Percentiles rank a stretch among this genome's conserved stretches.
Conservation (phyloP, 257 asterid genomes). For the Solanum dulcamara region DNA sequence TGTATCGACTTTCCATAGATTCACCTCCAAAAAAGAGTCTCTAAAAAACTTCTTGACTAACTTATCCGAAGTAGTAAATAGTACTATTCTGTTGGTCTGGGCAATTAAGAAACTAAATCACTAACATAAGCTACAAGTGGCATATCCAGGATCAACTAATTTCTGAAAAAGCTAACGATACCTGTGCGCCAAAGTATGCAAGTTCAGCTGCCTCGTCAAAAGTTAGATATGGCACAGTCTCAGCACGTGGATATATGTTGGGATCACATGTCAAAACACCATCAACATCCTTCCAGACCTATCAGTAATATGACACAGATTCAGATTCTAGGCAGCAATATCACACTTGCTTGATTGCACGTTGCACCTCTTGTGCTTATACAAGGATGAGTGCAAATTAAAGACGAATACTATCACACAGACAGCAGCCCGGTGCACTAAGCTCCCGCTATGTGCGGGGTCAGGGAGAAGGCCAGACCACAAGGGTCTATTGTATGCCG, state of each 20-base stretch:
- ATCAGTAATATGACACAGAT: background rate
- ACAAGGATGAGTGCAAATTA: background rate
- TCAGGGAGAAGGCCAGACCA: background rate
- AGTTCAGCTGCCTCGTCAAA: slow-evolving; percentile 99
- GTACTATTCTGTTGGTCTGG: background rate
- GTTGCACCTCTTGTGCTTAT: background rate
- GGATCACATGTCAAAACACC: slow-evolving; percentile 99
- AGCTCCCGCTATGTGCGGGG: background rate
- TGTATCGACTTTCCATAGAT: background rate
- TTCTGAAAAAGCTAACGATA: background rate
- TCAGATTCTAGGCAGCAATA: background rate
- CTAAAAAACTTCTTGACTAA: background rate
- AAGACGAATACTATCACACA: background rate
- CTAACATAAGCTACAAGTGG: background rate
- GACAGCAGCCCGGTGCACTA: background rate
- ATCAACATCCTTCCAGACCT: slow-evolving; percentile 99
- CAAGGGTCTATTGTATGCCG: background rate
- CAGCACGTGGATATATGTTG: slow-evolving; percentile 49
- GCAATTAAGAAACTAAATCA: background rate
- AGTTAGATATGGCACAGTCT: slow-evolving; percentile 80
- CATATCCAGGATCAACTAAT: background rate
- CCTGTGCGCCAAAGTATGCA: slow-evolving; percentile 92
- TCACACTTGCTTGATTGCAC: background rate
- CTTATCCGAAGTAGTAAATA: background rate
- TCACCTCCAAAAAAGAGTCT: background rate